Conservation (phyloP, 306 rosid genomes). For the Betula pendula region DNA sequence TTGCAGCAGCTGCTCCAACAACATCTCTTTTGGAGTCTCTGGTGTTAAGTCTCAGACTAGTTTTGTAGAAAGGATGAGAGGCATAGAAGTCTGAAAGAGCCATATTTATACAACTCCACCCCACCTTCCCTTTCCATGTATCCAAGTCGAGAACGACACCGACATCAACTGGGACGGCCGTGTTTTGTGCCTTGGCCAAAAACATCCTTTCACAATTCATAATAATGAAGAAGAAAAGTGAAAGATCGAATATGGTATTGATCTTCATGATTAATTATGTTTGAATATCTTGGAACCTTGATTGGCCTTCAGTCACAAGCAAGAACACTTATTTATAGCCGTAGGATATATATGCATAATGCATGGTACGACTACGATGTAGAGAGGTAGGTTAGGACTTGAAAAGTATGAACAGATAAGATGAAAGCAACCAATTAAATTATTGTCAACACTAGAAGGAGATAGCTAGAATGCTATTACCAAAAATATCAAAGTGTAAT, state of each 20-base stretch:
- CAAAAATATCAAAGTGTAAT: no score
- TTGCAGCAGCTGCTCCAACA: slow-evolving; percentile 29
- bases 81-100: slow-evolving; percentile 37
- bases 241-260: background rate
- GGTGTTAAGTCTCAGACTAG: slow-evolving; percentile 26
- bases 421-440: no score
- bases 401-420: no score
- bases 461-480: no score
- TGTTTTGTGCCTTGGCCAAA: background rate
- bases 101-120: slow-evolving; percentile 28
- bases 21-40: slow-evolving; percentile 18
- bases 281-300: background rate
- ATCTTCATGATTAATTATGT: background rate
- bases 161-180: background rate
- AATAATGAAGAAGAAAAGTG: background rate
- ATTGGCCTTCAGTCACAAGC: background rate
- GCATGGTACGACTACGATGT: no score
- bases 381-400: no score
- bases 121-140: slow-evolving; percentile 1
- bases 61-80: slow-evolving; percentile 28
- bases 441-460: no score
- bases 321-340: no score
- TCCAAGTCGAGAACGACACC: slow-evolving; percentile 23
- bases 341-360: no score
- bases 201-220: background rate